These are phyloP conservation scores for Mycena polygramma DNA, from an alignment of 768 basidiomycete species.

Conservation along the genomic window DNA sequence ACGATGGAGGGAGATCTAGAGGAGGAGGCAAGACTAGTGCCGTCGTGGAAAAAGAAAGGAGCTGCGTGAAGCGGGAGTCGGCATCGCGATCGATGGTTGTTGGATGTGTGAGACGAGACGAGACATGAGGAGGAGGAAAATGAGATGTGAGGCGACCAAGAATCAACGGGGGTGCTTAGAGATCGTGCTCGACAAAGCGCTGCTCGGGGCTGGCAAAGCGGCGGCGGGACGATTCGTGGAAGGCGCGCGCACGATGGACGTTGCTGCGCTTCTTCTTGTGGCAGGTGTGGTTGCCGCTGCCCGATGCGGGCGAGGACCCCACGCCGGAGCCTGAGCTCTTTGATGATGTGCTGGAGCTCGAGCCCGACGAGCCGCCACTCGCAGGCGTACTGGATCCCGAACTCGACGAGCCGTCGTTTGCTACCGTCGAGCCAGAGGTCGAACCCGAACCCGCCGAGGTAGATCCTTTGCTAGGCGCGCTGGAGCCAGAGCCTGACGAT, in stretches of 20 bases:
- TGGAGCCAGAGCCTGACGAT: no score
- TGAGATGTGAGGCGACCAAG: conserved; percentile 8
- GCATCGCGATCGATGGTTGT: conserved; percentile 22
- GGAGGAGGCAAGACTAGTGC: conserved; percentile 31
- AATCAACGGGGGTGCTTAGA: conserved; percentile 17
- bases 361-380: no score
- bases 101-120: conserved; percentile 11
- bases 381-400: no score
- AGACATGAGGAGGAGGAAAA: not conserved
- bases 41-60: conserved; percentile 30
- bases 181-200: conserved; percentile 20
- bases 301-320: no score
- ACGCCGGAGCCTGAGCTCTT: no score
- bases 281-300: conserved; percentile 17
- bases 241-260: conserved; percentile 18
- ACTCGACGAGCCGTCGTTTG: no score
- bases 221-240: conserved; percentile 27
- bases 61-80: conserved; percentile 22
- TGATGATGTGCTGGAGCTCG: no score
- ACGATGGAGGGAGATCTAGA: not conserved
- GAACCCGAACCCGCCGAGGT: no score
- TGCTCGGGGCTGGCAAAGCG: conserved; percentile 18
- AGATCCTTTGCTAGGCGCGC: not conserved
- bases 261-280: conserved; percentile 22
- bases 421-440: no score